Base-by-base conservation (phyloP, 495 filamentous ascomycete species). In the Niebla homalea region DNA sequence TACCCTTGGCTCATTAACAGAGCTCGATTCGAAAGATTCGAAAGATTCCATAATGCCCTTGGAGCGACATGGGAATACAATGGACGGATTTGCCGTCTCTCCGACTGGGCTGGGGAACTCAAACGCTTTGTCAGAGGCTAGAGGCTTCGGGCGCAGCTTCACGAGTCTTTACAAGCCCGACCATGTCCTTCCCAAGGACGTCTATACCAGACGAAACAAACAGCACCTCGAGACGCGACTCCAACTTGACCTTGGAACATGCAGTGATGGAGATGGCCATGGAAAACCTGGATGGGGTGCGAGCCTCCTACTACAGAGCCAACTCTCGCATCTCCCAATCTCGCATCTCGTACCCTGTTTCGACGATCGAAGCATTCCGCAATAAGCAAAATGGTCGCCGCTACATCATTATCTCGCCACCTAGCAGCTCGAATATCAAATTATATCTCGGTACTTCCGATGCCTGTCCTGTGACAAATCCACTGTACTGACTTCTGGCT, bases 341-440 rank as follows among this genome's bases (percentile, higher is more conserved):
- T 19, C 36, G 26, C 20, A 43, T 48, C 40, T 36, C 22, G 19
- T 50, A 51, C 20, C 48, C 43, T 36, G 18, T 55, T n/a, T 26
- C 37, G 5, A 29, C 23, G 6, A 51, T 55, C 16, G 53, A 55
- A 29, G 44, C 53, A 8, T 48, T 40, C 25, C 53, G 48, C 16
- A 32, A 50, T 14, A 46, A 29, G 18, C 48, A 51, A 18, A 51
- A 36, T 4, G 19, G 48, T 11, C 53, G 43, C 15, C 53, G 53
- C 14, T 55, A 46, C 37, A 48, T 55, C 37, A 21, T 50, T 22
- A 36, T 55, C 36, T 39, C 36, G 16, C 53, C 48, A 40, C 53
- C 53, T 12, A 3, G 11, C 18, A 43, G 48, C 36, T 51, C 43
- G 26, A 51, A 51, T 4, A 48, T 48, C 12, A 43, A 42, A 25